phyloP scores from a whole-genome alignment of 345 rosid species.

The Aquilaria malaccensis region DNA sequence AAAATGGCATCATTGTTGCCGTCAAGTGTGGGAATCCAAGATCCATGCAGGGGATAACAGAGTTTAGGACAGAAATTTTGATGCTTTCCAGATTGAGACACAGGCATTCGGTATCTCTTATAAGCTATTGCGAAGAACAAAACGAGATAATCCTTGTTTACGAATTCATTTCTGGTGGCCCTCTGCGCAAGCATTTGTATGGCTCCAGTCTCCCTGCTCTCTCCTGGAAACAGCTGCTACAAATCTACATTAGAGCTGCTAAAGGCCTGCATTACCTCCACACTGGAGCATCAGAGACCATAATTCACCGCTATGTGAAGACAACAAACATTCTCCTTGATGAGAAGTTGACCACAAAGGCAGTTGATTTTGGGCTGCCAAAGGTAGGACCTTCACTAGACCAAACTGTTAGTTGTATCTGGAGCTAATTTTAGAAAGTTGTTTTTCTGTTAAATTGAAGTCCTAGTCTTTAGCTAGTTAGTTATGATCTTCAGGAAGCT shows the following conservation, averaged over 20 bases:
- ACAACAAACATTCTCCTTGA: constrained; percentile 6
- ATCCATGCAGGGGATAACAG: constrained; percentile 13
- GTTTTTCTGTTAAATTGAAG: no score
- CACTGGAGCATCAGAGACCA: constrained; percentile 2
- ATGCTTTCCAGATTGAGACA: constrained; percentile 13
- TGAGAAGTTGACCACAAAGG: constrained; percentile 8
- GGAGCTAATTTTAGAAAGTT: no score
- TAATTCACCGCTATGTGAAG: constrained; percentile 17
- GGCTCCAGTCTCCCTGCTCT: constrained; percentile 10
- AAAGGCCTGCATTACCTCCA: constrained; percentile 9
- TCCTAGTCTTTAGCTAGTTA: no score
- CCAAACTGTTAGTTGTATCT: background rate
- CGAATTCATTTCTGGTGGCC: constrained; percentile 13
- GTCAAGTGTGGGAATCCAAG: constrained; percentile 11
- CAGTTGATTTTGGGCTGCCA: constrained; percentile 18
- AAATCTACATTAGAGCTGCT: constrained; percentile 13
- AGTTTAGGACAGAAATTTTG: constrained; percentile 15
- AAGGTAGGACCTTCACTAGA: constrained; percentile 14
- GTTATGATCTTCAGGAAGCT: no score
- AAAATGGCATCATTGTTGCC: constrained; percentile 7
- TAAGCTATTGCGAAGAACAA: constrained; percentile 5
- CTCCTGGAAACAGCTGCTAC: constrained; percentile 10
- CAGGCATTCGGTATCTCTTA: constrained; percentile 3
- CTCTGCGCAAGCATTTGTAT: constrained; percentile 11
- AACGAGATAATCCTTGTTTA: constrained; percentile 10